phyloP scores from a whole-genome alignment of 345 rosid genomes.

The Aegle marmelos region DNA sequence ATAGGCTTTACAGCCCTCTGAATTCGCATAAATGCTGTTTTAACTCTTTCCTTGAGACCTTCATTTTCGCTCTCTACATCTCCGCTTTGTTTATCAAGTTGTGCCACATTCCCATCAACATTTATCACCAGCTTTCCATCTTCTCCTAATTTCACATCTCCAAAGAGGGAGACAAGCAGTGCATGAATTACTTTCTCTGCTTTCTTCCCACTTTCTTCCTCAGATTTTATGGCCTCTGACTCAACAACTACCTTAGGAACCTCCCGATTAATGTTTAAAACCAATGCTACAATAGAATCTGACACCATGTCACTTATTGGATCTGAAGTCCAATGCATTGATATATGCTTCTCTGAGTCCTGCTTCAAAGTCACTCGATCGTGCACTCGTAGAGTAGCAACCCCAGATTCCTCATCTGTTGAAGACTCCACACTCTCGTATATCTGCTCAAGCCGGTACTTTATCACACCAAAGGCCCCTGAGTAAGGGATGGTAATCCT shows the following conservation, averaged over 20 bases:
- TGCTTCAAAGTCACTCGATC: constrained; percentile 72
- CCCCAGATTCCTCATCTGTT: constrained; percentile 70
- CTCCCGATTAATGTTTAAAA: constrained; percentile 70
- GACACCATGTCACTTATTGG: constrained; percentile 94
- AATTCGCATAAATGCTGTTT: constrained; percentile 57
- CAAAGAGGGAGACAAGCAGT: constrained; percentile 80
- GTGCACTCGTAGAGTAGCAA: constrained; percentile 61
- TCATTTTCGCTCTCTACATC: constrained; percentile 86
- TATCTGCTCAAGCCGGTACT: constrained; percentile 79
- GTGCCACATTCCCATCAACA: constrained; percentile 77
- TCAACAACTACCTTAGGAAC: constrained; percentile 71
- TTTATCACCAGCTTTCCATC: constrained; percentile 67
- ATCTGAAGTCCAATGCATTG: constrained; percentile 83
- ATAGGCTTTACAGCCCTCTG: constrained; percentile 80
- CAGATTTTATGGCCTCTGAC: constrained; percentile 48
- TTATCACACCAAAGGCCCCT: constrained; percentile 77
- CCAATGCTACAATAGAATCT: constrained; percentile 82
- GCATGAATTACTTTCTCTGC: constrained; percentile 78
- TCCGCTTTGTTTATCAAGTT: constrained; percentile 77
- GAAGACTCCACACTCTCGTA: constrained; percentile 74
- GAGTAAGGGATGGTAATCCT: constrained; percentile 76
- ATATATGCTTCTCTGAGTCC: constrained; percentile 80
- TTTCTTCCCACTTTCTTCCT: constrained; percentile 68
- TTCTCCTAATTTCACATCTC: constrained; percentile 83
- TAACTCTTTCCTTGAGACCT: constrained; percentile 83